Evolutionary conservation across 1,284 basidiomycete genomes (phyloP).

Genomic region (Sporisorium scitamineum): DNA sequence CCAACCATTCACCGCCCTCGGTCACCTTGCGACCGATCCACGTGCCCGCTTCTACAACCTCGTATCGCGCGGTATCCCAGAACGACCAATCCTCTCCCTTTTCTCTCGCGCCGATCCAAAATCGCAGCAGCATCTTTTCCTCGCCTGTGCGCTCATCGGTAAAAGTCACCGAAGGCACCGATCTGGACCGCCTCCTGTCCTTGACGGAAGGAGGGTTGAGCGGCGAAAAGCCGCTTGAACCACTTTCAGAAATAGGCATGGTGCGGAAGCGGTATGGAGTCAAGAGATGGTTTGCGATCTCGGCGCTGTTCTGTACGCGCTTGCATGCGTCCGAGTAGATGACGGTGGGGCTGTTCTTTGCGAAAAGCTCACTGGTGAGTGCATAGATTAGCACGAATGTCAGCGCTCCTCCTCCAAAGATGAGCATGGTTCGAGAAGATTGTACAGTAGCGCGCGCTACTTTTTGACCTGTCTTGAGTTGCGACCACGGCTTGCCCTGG

Average conservation of each 20-base stretch:
- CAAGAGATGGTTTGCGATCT: constrained; percentile 54
- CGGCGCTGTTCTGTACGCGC: constrained; percentile 79
- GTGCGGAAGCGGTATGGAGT: constrained; percentile 62
- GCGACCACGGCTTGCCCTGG: constrained; percentile 76
- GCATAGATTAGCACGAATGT: constrained; percentile 78
- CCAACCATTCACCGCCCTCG: constrained; percentile 50
- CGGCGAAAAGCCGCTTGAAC: constrained; percentile 51
- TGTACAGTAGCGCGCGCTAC: constrained; percentile 80
- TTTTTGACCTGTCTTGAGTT: constrained; percentile 84
- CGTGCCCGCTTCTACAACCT: constrained; percentile 44
- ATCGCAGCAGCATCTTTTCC: constrained; percentile 59
- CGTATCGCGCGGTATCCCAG: constrained; percentile 47
- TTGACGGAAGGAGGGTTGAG: constrained; percentile 54
- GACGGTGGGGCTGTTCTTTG: constrained; percentile 90
- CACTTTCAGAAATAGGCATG: constrained; percentile 25
- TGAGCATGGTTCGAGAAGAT: constrained; percentile 83
- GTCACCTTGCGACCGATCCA: constrained; percentile 51
- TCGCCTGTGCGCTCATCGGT: constrained; percentile 49
- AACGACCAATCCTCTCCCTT: constrained; percentile 55
- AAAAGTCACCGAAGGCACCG: constrained; percentile 43
- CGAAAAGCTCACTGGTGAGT: constrained; percentile 87
- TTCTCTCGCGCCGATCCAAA: constrained; percentile 58
- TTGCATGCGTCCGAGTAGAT: constrained; percentile 88
- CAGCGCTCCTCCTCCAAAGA: constrained; percentile 78
- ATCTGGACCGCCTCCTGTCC: constrained; percentile 46